Base-by-base conservation (phyloP, 257 asterid species). In the Solanum commersonii region DNA sequence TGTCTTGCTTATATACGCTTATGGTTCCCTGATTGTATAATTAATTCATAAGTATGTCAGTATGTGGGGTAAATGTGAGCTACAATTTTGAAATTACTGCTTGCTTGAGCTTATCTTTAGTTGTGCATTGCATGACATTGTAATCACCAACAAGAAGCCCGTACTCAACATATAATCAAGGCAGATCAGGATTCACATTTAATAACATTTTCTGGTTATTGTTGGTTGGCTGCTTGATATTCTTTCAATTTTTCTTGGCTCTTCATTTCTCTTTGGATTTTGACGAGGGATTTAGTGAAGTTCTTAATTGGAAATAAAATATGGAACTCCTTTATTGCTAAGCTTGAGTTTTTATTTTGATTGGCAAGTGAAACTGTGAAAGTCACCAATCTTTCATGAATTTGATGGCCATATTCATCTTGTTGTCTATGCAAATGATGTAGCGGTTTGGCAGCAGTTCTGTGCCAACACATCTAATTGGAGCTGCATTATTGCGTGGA, bases 391-490 rank as follows among this genome's bases (percentile, higher is more conserved):
- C 42, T 71, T 42, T 40, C 46, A 68, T 34, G 67, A 22, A 77
- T 87, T 22, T 33, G 86, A 82, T 82, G 70, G 42, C 86, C 44
- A 29, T 82, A 20, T 6, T 49, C 35, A 40, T 77, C 31, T 82
- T 82, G 70, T 82, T 82, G 86, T 68, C 27, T 68, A 16, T 74
- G 83, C 40, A 89, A 87, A 88, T 90, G 83, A 60, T 92, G 87
- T 94, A 96, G 99, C 94, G 99, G 89, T 97, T 97, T 92, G 99
- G 99, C 90, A 96, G 98, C 92, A 90, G 99, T 91, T 96, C 98
- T 89, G 91, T 97, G 71, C 95, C 98, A 79, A 97, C 99, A 83
- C 98, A 97, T 91, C 95, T 89, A 52, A 91, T 97, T 88, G 99
- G 99, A 87, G 98, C 98, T 91, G 92, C 97, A 52, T 91, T 97